These are phyloP conservation scores for Tetrapisispora arboricola DNA, from an alignment of 805 yeast genomes.

Conservation along the genomic window DNA sequence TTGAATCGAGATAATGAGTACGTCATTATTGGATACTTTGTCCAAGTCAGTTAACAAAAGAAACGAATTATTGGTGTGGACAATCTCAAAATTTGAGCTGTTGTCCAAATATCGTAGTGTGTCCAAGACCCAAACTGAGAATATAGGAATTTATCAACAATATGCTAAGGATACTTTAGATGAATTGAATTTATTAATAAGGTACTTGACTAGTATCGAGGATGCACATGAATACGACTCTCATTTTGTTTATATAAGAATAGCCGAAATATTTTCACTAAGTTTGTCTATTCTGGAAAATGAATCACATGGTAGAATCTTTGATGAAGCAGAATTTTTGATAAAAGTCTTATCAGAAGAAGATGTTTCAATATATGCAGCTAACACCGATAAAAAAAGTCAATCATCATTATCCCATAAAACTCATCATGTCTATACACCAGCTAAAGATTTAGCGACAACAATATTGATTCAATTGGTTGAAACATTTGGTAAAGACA, in stretches of 20 bases:
- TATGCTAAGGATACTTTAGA: not conserved
- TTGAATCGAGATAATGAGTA: not conserved
- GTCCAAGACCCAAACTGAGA: not conserved
- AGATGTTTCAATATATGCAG: slow-evolving; percentile 8
- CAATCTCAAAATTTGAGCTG: slow-evolving; percentile 4
- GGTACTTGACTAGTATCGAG: slow-evolving; percentile 8
- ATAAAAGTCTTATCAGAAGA: slow-evolving; percentile 24
- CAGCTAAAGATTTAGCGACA: slow-evolving; percentile 24
- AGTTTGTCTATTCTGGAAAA: slow-evolving; percentile 9
- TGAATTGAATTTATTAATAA: slow-evolving; percentile 9
- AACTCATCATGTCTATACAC: slow-evolving; percentile 13
- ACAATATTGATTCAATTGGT: slow-evolving; percentile 24
- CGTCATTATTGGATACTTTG: slow-evolving; percentile 1
- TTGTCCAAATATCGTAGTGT: not conserved
- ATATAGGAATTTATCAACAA: slow-evolving; percentile 2
- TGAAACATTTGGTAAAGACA: slow-evolving; percentile 26
- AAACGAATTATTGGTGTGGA: slow-evolving; percentile 19
- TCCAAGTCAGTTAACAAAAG: slow-evolving; percentile 10
- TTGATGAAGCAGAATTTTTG: slow-evolving; percentile 22
- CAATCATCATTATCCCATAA: slow-evolving; percentile 10
- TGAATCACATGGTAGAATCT: slow-evolving; percentile 17
- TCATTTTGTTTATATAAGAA: slow-evolving; percentile 13
- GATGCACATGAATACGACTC: slow-evolving; percentile 13
- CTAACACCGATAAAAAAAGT: slow-evolving; percentile 11
- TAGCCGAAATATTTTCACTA: slow-evolving; percentile 16